These are phyloP conservation scores for Pterocarpus macrocarpus DNA, from an alignment of 306 rosid species.

Conservation along the genomic window DNA sequence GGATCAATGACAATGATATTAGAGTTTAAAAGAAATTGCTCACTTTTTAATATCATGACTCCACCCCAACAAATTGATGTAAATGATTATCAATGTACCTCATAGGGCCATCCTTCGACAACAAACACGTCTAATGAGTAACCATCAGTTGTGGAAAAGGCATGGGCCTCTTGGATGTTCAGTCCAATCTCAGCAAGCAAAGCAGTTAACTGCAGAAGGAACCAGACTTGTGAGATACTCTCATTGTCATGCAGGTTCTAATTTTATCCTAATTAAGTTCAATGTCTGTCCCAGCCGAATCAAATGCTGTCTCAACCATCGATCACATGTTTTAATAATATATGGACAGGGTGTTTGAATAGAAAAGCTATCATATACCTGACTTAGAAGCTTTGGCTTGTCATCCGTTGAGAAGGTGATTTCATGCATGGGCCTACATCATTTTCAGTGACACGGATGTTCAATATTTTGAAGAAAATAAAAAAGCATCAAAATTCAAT, in stretches of 20 bases:
- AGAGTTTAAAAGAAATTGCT: slow-evolving; percentile 18
- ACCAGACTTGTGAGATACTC: slow-evolving; percentile 36
- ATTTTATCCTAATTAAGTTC: slow-evolving; percentile 28
- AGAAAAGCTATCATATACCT: slow-evolving; percentile 64
- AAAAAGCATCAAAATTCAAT: slow-evolving; percentile 29
- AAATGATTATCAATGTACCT: slow-evolving; percentile 63
- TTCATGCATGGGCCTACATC: slow-evolving; percentile 97
- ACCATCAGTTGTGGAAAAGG: slow-evolving; percentile 92
- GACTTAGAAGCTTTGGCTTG: slow-evolving; percentile 97
- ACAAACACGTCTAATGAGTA: slow-evolving; percentile 98
- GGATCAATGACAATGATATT: not conserved
- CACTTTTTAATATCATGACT: not conserved
- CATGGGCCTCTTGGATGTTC: slow-evolving; percentile 99
- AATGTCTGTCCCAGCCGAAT: slow-evolving; percentile 28
- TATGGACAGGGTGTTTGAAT: not conserved
- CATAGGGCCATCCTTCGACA: slow-evolving; percentile 98
- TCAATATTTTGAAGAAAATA: slow-evolving; percentile 27
- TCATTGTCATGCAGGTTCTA: slow-evolving; percentile 28
- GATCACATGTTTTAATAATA: not conserved
- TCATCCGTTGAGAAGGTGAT: slow-evolving; percentile 93
- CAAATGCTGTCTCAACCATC: slow-evolving; percentile 36
- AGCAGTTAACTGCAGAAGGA: slow-evolving; percentile 84
- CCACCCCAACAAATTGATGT: slow-evolving; percentile 37
- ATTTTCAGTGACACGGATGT: slow-evolving; percentile 50
- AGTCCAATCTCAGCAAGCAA: slow-evolving; percentile 97